Base-by-base conservation (phyloP, 441 rosid genomes). In the Erodium texanum region DNA sequence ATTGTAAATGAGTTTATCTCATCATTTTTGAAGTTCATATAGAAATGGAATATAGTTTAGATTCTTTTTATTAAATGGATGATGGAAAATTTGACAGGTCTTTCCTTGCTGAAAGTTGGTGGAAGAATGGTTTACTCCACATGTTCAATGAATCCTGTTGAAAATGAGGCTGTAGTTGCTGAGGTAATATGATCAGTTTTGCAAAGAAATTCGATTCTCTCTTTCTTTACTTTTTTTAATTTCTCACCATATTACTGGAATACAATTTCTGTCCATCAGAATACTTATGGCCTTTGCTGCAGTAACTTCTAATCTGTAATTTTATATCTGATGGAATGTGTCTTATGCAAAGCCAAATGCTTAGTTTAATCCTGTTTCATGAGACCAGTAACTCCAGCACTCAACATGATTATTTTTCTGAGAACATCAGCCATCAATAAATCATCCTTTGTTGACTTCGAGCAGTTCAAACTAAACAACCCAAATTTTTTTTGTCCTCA, bases 51-150 rank as follows among this genome's bases (percentile, higher is more conserved):
- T 48, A 20, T 7, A 56, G 22, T 56, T 56, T 2, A 56, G 23
- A 56, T 56, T 6, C 10, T 19, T 56, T 56, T 56, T 22, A 22
- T 56, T 56, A 56, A 56, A 18, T 19, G 24, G 24, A 24, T 1
- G 48, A 8, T 56, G 62, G 14, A 56, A 56, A 56, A 56, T 24
- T 19, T 79, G 3, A 73, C 79, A 93, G 99, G 98, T 66, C 50
- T 92, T 50, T 79, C 96, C 41, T 73, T 92, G 72, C 84, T 94
- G 66, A 88, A 89, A 87, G 91, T 89, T 76, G 96, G 94, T 75
- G 99, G 99, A 66, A 87, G 89, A 84, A 92, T 94, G 92, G 90
- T 94, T 74, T 94, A 94, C 84, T 94, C 98, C n/a, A 92, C 99
- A 67, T 94, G 98, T 81, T 89, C 98, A 23, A 88, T 92, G 98